Percentiles rank a stretch among this genome's conserved stretches.
phyloP scores from a whole-genome alignment of 2,329 filamentous ascomycete species.

The Rhynchosporium graminicola region DNA sequence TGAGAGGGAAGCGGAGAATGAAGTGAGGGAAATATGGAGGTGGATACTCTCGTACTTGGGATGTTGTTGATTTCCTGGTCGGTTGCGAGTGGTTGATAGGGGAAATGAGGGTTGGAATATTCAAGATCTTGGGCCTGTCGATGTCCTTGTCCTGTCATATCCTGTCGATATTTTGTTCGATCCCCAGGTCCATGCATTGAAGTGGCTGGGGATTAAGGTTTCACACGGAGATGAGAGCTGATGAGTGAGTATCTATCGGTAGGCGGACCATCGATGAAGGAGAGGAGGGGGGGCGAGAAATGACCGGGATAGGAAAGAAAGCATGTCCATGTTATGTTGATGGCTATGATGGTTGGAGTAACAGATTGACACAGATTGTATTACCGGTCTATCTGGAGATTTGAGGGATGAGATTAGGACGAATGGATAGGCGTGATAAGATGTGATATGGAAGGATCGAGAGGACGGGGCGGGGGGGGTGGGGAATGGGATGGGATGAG shows the following conservation, averaged over 20 bases:
- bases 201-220: slow-evolving; percentile 4
- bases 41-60: background rate
- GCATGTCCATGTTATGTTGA: no score
- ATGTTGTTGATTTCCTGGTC: background rate
- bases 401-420: background rate
- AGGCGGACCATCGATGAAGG: slow-evolving; percentile 3
- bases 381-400: slow-evolving; percentile 5
- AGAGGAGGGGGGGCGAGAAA: background rate
- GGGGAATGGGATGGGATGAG: background rate
- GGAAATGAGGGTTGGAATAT: background rate
- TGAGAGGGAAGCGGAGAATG: background rate
- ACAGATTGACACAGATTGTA: no score
- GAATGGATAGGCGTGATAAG: background rate
- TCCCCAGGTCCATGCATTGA: background rate
- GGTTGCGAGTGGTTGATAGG: slow-evolving; percentile 9
- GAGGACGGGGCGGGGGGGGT: background rate
- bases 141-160: background rate
- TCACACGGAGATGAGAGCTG: background rate
- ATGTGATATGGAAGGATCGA: background rate
- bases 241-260: no score
- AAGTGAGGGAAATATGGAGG: no score
- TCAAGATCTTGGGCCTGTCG: background rate
- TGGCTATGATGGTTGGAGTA: no score
- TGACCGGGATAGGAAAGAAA: background rate
- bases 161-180: background rate